A percentile compares a stretch with the other conserved stretches of the same genome.
Conservation (phyloP, 768 basidiomycete genomes). For the Dioszegia aurantiaca region DNA sequence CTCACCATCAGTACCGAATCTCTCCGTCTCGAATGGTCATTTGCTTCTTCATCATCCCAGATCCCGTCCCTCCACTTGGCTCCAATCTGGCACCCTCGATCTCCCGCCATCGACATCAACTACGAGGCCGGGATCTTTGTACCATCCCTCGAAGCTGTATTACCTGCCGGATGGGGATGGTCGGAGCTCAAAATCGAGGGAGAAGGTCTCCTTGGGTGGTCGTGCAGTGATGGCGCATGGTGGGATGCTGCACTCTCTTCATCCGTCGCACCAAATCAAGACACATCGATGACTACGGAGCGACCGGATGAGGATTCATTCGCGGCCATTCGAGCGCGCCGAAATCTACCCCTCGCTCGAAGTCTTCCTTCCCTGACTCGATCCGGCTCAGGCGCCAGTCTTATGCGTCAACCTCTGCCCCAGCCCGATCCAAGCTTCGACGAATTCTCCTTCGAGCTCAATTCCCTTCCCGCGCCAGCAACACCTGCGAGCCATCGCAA, state of each 20-base stretch:
- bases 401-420: slow-evolving; percentile 16
- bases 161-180: slow-evolving; percentile 40
- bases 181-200: slow-evolving; percentile 22
- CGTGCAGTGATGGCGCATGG: slow-evolving; percentile 23
- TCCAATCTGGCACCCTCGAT: slow-evolving; percentile 19
- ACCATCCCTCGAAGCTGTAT: slow-evolving; percentile 17
- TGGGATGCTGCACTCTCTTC: slow-evolving; percentile 9
- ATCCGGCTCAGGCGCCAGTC: slow-evolving; percentile 13
- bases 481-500: not conserved
- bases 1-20: slow-evolving; percentile 38
- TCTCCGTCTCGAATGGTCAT: slow-evolving; percentile 38
- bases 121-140: slow-evolving; percentile 15
- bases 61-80: slow-evolving; percentile 15
- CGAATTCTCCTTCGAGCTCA: slow-evolving; percentile 40
- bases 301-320: slow-evolving; percentile 32
- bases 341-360: not conserved
- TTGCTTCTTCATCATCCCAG: slow-evolving; percentile 7
- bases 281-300: slow-evolving; percentile 9
- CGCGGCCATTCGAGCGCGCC: slow-evolving; percentile 23
- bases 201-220: slow-evolving; percentile 22
- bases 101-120: slow-evolving; percentile 23
- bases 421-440: slow-evolving; percentile 22
- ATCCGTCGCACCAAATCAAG: slow-evolving; percentile 4
- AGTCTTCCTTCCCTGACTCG: not conserved
- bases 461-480: not conserved